These are phyloP conservation scores for Globisporangium nagaii DNA, from an alignment of 352 stramenopile species.

Conservation along the genomic window DNA sequence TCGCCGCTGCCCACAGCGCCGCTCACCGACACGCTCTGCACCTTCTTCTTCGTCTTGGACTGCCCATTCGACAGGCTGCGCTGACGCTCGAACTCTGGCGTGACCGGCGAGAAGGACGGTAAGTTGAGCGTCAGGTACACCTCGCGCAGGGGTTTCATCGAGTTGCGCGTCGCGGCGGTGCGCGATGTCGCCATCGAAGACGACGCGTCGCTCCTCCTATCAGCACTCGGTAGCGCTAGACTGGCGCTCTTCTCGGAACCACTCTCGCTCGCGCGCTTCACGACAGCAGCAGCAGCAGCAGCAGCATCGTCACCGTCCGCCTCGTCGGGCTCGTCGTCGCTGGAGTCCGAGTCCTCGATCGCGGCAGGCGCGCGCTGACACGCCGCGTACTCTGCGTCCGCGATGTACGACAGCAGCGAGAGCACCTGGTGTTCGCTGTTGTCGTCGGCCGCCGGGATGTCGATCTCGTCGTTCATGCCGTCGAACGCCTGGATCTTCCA, in stretches of 20 bases:
- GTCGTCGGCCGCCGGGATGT: constrained; percentile 58
- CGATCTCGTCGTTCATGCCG: constrained; percentile 28
- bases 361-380: constrained; percentile 52
- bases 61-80: constrained; percentile 1
- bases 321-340: constrained; percentile 41
- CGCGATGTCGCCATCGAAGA: constrained; percentile 25
- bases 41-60: constrained; percentile 1
- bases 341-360: constrained; percentile 25
- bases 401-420: constrained; percentile 81
- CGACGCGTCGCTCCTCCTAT: background rate
- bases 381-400: constrained; percentile 72
- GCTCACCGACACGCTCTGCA: background rate
- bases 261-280: background rate
- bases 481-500: constrained; percentile 79
- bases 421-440: constrained; percentile 70
- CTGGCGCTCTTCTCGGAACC: background rate
- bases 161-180: constrained; percentile 50
- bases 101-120: constrained; percentile 61
- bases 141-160: constrained; percentile 63
- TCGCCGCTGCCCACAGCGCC: background rate
- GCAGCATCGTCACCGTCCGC: too few species aligned
- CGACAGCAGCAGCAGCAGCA: too few species aligned
- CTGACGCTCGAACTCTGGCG: constrained; percentile 13
- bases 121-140: constrained; percentile 63
- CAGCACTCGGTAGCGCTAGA: background rate